Percentiles rank a stretch among this genome's conserved stretches.
Evolutionary conservation across 164 flowering plant genomes (phyloP).

Genomic region (Piper betle): DNA sequence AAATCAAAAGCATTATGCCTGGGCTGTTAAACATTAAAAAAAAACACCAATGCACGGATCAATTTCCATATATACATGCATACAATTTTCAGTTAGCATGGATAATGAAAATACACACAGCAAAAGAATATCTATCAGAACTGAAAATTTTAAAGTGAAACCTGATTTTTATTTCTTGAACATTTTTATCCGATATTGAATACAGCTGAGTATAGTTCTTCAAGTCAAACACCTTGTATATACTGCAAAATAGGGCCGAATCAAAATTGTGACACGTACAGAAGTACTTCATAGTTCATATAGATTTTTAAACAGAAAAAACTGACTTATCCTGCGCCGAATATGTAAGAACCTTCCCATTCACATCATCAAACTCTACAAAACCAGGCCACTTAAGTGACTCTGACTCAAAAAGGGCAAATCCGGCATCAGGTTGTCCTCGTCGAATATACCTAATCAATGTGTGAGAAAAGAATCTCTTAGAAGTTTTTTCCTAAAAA

Average conservation of each 20-base stretch:
- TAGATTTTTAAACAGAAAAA: background rate
- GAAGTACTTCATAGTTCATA: background rate
- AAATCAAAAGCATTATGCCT: constrained; percentile 86
- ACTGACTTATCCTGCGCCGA: constrained; percentile 24
- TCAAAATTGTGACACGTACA: background rate
- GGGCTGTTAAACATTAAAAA: constrained; percentile 36
- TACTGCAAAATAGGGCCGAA: constrained; percentile 2
- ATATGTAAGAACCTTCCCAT: constrained; percentile 22
- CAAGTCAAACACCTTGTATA: constrained; percentile 24
- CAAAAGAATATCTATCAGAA: no score
- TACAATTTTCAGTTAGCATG: no score
- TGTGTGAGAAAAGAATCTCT: background rate
- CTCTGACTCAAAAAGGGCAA: constrained; percentile 20
- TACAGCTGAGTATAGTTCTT: constrained; percentile 17
- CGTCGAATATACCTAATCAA: constrained; percentile 8
- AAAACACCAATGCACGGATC: background rate
- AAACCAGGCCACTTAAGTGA: constrained; percentile 27
- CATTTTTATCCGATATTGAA: constrained; percentile 16
- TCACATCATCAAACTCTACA: constrained; percentile 25
- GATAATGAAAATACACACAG: no score
- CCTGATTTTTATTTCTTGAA: constrained; percentile 22
- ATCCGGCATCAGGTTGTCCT: constrained; percentile 15
- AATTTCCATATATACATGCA: background rate
- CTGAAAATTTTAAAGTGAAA: background rate
- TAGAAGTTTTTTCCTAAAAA: background rate